Percentiles rank a stretch among this genome's conserved stretches.
Conservation (phyloP, 2,329 filamentous ascomycete species). For the Venturia aucupariae region DNA sequence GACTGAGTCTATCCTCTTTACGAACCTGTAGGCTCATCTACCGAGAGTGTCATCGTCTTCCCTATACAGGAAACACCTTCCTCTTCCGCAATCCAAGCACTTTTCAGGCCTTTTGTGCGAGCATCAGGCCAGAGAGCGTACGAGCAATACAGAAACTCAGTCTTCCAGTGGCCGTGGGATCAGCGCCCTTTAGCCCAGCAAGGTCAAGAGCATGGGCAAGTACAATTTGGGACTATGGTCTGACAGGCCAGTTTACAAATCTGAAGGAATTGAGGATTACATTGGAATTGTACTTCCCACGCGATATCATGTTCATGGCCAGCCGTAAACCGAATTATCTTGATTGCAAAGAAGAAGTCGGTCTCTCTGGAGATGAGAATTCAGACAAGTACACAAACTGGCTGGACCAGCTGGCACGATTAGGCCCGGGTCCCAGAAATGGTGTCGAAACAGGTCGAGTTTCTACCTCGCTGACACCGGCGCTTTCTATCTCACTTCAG, state of each 20-base stretch:
- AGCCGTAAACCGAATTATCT: neutral
- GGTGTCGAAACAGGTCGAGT: neutral
- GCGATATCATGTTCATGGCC: neutral
- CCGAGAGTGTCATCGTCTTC: constrained; percentile 1
- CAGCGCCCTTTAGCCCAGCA: constrained; percentile 9
- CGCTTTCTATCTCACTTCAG: neutral
- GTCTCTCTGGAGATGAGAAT: neutral
- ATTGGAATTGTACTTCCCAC: constrained; percentile 12
- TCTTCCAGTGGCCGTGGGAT: constrained; percentile 6
- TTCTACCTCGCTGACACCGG: neutral
- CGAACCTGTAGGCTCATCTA: constrained; percentile 3
- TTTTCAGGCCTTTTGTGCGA: constrained; percentile 3
- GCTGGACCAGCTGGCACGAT: neutral
- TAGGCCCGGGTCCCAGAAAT: neutral
- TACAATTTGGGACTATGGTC: constrained; percentile 2
- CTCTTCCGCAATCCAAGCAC: constrained; percentile 9
- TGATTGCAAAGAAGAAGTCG: constrained; percentile 6
- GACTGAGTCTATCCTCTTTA: neutral
- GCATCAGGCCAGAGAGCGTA: neutral
- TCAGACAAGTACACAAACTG: constrained; percentile 1
- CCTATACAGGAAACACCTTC: constrained; percentile 1
- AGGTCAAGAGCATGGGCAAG: constrained; percentile 3
- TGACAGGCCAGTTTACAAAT: neutral
- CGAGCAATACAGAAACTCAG: constrained; percentile 4
- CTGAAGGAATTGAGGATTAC: constrained; percentile 2